A percentile compares a stretch with the other conserved stretches of the same genome.
Evolutionary conservation across 768 basidiomycete species (phyloP).

Genomic region (Mycena chlorophos): DNA sequence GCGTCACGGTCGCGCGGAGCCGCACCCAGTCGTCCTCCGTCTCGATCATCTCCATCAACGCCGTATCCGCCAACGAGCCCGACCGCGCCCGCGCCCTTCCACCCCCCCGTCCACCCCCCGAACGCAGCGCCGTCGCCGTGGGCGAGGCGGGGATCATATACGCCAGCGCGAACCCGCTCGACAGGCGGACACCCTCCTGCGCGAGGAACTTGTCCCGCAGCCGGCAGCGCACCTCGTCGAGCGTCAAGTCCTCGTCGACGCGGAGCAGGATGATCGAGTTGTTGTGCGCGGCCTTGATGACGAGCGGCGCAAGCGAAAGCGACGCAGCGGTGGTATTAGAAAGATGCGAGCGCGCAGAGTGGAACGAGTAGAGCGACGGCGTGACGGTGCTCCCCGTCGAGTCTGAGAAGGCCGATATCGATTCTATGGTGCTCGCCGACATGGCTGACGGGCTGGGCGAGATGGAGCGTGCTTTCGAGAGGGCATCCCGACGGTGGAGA

Average conservation of each 20-base stretch:
- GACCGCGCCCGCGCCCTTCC: slow-evolving; percentile 34
- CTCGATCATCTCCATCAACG: slow-evolving; percentile 46
- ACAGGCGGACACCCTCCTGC: slow-evolving; percentile 57
- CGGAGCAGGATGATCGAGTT: slow-evolving; percentile 66
- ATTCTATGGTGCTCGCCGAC: slow-evolving; percentile 17
- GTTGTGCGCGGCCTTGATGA: slow-evolving; percentile 66
- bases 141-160: slow-evolving; percentile 42
- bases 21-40: slow-evolving; percentile 64
- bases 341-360: slow-evolving; percentile 25
- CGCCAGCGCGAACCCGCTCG: slow-evolving; percentile 55
- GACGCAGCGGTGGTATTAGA: slow-evolving; percentile 31
- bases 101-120: too few species aligned
- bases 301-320: slow-evolving; percentile 35
- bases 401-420: slow-evolving; percentile 19
- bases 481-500: slow-evolving; percentile 8
- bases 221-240: slow-evolving; percentile 54
- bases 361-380: slow-evolving; percentile 34
- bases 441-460: slow-evolving; percentile 17
- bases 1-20: slow-evolving; percentile 41
- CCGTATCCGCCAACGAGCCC: slow-evolving; percentile 30
- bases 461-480: slow-evolving; percentile 11
- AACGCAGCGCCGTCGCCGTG: slow-evolving; percentile 16
- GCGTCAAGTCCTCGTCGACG: slow-evolving; percentile 44
- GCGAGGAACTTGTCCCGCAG: slow-evolving; percentile 68
- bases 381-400: slow-evolving; percentile 27